Evolutionary conservation across 345 rosid genomes (phyloP).

Genomic region (Clausena lansium): DNA sequence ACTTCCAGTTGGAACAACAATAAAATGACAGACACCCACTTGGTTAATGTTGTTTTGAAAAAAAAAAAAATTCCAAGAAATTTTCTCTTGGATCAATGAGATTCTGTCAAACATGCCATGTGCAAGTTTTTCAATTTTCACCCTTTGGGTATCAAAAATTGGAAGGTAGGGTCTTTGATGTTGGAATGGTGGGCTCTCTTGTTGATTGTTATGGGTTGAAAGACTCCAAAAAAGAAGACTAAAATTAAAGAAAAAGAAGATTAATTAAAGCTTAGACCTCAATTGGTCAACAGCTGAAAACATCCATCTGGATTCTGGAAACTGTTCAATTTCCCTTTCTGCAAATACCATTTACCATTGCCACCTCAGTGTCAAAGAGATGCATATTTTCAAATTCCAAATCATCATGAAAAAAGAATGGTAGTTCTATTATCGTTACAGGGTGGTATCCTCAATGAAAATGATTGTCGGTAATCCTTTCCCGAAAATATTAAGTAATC

Average conservation of each 20-base stretch:
- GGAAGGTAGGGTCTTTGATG: conserved; percentile 1
- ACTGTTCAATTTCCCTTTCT: neutral
- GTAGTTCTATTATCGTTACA: neutral
- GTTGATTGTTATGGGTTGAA: neutral
- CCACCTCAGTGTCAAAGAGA: neutral
- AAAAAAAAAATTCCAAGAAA: neutral
- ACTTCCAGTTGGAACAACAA: neutral
- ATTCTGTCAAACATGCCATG: neutral
- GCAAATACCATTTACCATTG: neutral
- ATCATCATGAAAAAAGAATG: neutral
- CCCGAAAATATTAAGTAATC: neutral
- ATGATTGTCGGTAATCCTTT: neutral
- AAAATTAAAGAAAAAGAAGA: neutral
- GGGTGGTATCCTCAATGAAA: neutral
- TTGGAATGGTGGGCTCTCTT: conserved; percentile 10
- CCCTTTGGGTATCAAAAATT: neutral
- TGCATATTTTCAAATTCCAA: neutral
- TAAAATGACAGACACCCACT: neutral
- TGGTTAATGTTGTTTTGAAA: neutral
- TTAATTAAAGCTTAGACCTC: neutral
- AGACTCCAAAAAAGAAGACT: neutral
- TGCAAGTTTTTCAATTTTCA: neutral
- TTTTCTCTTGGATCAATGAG: conserved; percentile 3
- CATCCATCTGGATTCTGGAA: neutral
- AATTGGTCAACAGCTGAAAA: neutral